phyloP scores from a whole-genome alignment of 2,329 filamentous ascomycete species.

The Neoarthrinium moseri region DNA sequence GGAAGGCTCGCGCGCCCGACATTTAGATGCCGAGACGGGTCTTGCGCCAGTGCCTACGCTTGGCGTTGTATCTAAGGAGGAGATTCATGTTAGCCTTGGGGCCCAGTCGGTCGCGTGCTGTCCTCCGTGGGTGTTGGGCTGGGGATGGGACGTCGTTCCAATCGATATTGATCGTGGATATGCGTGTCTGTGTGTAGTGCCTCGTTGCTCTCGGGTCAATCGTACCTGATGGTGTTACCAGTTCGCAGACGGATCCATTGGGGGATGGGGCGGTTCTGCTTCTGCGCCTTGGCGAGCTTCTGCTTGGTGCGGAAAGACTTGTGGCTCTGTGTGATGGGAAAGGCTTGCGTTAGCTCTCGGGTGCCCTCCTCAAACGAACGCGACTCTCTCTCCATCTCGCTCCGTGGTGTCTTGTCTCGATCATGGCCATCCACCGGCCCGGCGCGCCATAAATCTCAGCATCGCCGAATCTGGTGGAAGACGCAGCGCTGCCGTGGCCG shows the following conservation, averaged over 20 bases:
- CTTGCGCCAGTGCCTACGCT: slow-evolving; percentile 99
- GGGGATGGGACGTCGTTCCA: not conserved
- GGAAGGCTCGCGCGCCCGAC: slow-evolving; percentile 42
- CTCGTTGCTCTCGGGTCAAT: slow-evolving; percentile 21
- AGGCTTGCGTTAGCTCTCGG: slow-evolving; percentile 10
- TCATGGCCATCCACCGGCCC: too few relatives aligned
- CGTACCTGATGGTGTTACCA: slow-evolving; percentile 99
- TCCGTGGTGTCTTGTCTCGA: too few relatives aligned
- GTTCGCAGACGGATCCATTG: slow-evolving; percentile 99
- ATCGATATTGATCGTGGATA: slow-evolving; percentile 7
- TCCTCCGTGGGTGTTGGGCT: too few relatives aligned
- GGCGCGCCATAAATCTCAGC: too few relatives aligned
- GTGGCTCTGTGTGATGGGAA: slow-evolving; percentile 70
- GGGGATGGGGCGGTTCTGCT: slow-evolving; percentile 99
- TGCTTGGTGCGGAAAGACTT: slow-evolving; percentile 99
- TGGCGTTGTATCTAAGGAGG: slow-evolving; percentile 97
- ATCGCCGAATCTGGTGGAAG: too few relatives aligned
- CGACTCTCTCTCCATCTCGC: not conserved
- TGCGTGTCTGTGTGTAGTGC: too few relatives aligned
- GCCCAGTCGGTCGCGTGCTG: too few relatives aligned
- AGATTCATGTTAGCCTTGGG: slow-evolving; percentile 15
- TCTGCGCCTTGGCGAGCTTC: slow-evolving; percentile 99
- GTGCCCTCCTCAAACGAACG: too few relatives aligned
- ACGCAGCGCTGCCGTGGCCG: not conserved
- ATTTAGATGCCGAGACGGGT: slow-evolving; percentile 97